Evolutionary conservation across 805 yeast genomes (phyloP), one percentile per base, ranked within the genome.

Genomic region (Allodekkera sacchari): DNA sequence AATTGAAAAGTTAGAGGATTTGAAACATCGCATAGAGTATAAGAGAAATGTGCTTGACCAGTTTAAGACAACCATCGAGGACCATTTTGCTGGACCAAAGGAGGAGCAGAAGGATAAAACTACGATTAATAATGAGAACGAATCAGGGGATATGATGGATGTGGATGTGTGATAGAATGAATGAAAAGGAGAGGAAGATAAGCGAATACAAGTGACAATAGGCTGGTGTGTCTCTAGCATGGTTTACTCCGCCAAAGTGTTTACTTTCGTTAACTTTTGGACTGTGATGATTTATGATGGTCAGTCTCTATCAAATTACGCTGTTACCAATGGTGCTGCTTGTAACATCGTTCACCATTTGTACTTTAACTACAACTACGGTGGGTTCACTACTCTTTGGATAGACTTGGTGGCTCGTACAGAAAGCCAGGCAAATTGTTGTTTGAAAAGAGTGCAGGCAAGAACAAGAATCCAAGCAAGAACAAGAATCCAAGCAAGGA

Each of bases 241-340:
- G n/a, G n/a, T n/a, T n/a, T n/a, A n/a, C n/a, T n/a, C n/a, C n/a
- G n/a, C n/a, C n/a, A n/a, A n/a, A n/a, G n/a, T 92, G 42, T 92
- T 92, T 65, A 77, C 89, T 1, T 80, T 87, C 60, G 96, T 92
- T 43, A 89, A 92, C 61, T 79, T 89, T 57, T 92, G 98, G 98
- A 84, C 98, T 10, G 95, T 92, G 26, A 82, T 89, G 92, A 92
- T 92, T 53, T 98, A 92, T 60, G 98, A 92, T 53, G 98, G 98
- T 43, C 92, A 88, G 55, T 92, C 87, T 59, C 58, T 89, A 66
- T 82, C 95, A 27, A 82, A 84, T 57, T 94, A 87, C 56, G 95
- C 96, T 6, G 72, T 85, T 36, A 81, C 92, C 44, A 92, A 92
- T 59, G 98, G 98, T 49, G 88, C 97, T 12, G 98, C 98, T 5